Evolutionary conservation across 805 yeast species (phyloP).

Genomic region (Kodamaea nitidulidarum): DNA sequence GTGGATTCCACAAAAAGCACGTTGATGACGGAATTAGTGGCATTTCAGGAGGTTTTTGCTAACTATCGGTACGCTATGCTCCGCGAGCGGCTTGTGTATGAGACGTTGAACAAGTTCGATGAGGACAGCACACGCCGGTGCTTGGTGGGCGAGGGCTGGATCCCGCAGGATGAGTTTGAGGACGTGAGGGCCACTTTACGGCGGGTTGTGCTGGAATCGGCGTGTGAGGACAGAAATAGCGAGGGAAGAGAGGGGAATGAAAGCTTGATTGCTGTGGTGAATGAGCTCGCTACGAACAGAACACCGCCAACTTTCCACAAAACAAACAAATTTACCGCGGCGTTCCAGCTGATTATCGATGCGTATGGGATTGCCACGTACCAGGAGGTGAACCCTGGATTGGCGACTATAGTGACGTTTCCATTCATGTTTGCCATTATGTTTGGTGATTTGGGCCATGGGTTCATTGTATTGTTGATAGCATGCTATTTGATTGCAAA

Average conservation of each 20-base stretch:
- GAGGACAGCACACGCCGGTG: slow-evolving; percentile 64
- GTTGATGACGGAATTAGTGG: slow-evolving; percentile 33
- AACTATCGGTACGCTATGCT: slow-evolving; percentile 35
- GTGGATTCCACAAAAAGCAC: slow-evolving; percentile 33
- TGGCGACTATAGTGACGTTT: slow-evolving; percentile 91
- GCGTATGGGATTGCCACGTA: slow-evolving; percentile 93
- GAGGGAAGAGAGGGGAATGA: too few relatives aligned
- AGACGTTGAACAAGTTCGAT: slow-evolving; percentile 60
- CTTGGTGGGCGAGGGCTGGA: slow-evolving; percentile 73
- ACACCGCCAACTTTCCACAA: slow-evolving; percentile 94
- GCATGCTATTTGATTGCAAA: slow-evolving; percentile 68
- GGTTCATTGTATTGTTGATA: slow-evolving; percentile 72
- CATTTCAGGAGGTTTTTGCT: slow-evolving; percentile 33
- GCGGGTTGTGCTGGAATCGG: slow-evolving; percentile 20
- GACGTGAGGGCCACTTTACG: slow-evolving; percentile 37
- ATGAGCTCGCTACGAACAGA: slow-evolving; percentile 67
- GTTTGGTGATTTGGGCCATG: slow-evolving; percentile 99
- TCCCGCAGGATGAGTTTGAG: slow-evolving; percentile 51
- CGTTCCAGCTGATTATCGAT: slow-evolving; percentile 91
- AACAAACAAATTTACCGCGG: slow-evolving; percentile 90
- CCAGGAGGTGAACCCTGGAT: slow-evolving; percentile 93
- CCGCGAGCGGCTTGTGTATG: slow-evolving; percentile 56
- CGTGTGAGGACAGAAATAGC: too few relatives aligned
- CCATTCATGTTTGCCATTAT: slow-evolving; percentile 98
- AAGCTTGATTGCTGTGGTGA: slow-evolving; percentile 33